Base-by-base conservation (phyloP, 768 basidiomycete genomes). In the Mycena pura region DNA sequence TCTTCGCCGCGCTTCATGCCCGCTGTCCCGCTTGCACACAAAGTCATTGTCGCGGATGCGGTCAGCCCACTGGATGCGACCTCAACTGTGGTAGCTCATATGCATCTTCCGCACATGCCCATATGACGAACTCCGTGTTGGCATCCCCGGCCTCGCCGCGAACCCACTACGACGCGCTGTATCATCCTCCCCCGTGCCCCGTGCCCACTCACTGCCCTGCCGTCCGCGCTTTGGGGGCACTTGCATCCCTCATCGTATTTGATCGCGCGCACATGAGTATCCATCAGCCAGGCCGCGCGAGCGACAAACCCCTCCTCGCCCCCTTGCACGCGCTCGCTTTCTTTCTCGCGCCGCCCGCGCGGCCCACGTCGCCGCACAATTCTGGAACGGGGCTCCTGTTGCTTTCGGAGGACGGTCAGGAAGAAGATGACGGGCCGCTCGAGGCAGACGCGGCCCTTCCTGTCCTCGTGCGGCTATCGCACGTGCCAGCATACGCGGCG, bases 11-110 rank as follows among this genome's bases (percentile, higher is more conserved):
- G 1, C 60, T 66, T 2, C 60, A 62, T 22, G 64, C 64, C 3
- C 40, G 29, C 21, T 66, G 64, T 44, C 60, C 64, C 32, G 43
- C 41, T 4, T 66, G 64, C 25, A 15, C 43, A 9, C 24, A 31
- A 11, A 25, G n/a, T 6, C 47, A 59, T 38, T 66, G 64, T 31
- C 60, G 64, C 36, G 64, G 60, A 6, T 65, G 64, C n/a, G 59
- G 64, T 1, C 7, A 14, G 3, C 24, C 60, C 3, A 48, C 49
- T 3, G 43, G 36, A 11, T 63, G 62, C 21, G 43, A 21, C 21
- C 28, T 22, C 7, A 15, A 13, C 5, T 45, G 31, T 7, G 8
- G 15, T 36, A 27, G 40, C 34, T 19, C n/a, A 21, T 3, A 24
- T 25, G 34, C 32, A 3, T 46, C 14, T n/a, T 10, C 24, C 47